Percentiles rank a stretch among this genome's conserved stretches.
phyloP scores from a whole-genome alignment of 768 basidiomycete species.

The Podaxis mareebaensis region DNA sequence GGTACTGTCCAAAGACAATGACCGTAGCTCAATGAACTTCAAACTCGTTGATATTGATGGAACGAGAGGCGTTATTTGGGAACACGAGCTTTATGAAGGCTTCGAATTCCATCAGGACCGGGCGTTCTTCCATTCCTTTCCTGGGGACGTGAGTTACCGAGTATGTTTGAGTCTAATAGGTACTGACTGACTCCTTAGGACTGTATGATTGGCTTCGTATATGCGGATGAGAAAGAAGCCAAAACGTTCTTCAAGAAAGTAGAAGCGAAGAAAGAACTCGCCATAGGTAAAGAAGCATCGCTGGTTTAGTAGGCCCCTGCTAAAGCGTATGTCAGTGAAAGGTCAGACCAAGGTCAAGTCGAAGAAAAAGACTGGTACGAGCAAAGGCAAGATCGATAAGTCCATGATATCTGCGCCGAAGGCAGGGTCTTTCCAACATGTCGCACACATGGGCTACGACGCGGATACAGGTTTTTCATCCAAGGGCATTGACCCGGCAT shows the following conservation, averaged over 20 bases:
- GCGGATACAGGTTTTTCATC: conserved; percentile 84
- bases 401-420: conserved; percentile 87
- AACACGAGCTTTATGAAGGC: conserved; percentile 85
- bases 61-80: conserved; percentile 88
- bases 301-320: background rate
- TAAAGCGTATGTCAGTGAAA: background rate
- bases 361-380: conserved; percentile 59
- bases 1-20: conserved; percentile 64
- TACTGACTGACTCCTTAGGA: conserved; percentile 47
- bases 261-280: conserved; percentile 58
- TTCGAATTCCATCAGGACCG: conserved; percentile 84
- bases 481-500: conserved; percentile 86
- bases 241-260: conserved; percentile 87
- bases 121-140: conserved; percentile 90
- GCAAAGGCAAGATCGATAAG: conserved; percentile 86
- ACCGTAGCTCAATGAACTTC: conserved; percentile 58
- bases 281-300: conserved; percentile 41
- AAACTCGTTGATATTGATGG: conserved; percentile 84
- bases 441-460: conserved; percentile 96
- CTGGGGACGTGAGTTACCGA: conserved; percentile 77
- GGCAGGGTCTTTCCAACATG: conserved; percentile 77
- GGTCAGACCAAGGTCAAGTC: conserved; percentile 43
- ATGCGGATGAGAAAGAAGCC: conserved; percentile 85
- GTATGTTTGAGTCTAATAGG: conserved; percentile 1
- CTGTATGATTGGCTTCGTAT: conserved; percentile 91